Evolutionary conservation across 768 basidiomycete genomes (phyloP).

Genomic region (Macrolepiota dolichaula): DNA sequence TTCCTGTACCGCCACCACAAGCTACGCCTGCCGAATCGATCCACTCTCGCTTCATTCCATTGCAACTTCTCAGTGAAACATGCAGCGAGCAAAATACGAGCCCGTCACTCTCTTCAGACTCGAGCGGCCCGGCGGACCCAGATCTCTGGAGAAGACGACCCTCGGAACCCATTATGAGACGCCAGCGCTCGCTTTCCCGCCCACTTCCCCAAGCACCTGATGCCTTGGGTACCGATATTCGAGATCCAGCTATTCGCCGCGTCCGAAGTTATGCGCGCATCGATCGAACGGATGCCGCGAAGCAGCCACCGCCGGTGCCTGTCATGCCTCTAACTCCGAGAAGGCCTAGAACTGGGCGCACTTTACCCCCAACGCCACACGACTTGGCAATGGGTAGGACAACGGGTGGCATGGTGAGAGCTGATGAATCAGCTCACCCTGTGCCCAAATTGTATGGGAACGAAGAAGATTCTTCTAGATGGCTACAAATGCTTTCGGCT

Average conservation of each 20-base stretch:
- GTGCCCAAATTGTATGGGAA: conserved; percentile 3
- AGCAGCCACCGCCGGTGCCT: neutral
- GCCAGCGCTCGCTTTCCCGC: conserved; percentile 7
- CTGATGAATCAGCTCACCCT: conserved; percentile 1
- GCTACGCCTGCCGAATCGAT: conserved; percentile 4
- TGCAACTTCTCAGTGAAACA: neutral
- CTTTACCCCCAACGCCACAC: conserved; percentile 38
- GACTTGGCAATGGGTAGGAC: conserved; percentile 8
- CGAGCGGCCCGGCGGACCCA: conserved; percentile 3
- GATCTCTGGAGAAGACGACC: conserved; percentile 12
- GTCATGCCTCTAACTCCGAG: neutral
- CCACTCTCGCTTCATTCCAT: neutral
- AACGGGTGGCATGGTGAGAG: conserved; percentile 8
- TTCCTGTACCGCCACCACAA: conserved; percentile 4
- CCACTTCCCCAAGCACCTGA: conserved; percentile 5
- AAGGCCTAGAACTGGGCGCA: conserved; percentile 25
- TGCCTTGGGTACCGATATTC: neutral
- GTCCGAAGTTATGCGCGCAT: conserved; percentile 1
- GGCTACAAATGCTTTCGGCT: conserved; percentile 26
- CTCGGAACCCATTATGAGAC: conserved; percentile 2
- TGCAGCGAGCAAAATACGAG: neutral
- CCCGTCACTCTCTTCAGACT: neutral
- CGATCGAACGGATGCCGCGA: neutral
- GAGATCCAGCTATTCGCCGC: neutral
- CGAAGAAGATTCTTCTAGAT: conserved; percentile 33